Conservation (phyloP, 176 grass and related monocot genomes). For the Metroxylon sagu region DNA sequence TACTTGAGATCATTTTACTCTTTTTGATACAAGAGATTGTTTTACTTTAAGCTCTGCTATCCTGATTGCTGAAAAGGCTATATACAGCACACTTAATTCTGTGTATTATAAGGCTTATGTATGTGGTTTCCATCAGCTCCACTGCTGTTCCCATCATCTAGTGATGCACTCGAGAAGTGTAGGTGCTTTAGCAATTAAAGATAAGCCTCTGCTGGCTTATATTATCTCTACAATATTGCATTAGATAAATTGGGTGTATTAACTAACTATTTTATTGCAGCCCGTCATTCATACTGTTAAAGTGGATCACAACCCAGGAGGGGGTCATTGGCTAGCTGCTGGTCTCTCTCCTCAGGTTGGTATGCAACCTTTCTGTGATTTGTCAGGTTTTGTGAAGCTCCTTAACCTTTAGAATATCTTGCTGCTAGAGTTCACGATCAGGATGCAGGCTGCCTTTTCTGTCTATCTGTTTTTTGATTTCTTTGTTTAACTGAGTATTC, state of each 20-base stretch:
- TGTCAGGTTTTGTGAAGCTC: too few species aligned
- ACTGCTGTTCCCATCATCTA: too few species aligned
- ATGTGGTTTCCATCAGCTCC: too few species aligned
- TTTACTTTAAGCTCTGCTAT: too few species aligned
- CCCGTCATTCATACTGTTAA: constrained; percentile 60
- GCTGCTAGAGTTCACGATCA: constrained; percentile 10
- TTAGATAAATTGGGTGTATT: constrained; percentile 13
- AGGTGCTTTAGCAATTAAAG: too few species aligned
- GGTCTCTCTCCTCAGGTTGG: constrained; percentile 94
- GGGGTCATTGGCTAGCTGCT: constrained; percentile 82
- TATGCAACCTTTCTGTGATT: constrained; percentile 2
- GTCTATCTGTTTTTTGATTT: neutral
- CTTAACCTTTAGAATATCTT: neutral
- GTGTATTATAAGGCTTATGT: too few species aligned
- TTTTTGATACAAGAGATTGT: neutral
- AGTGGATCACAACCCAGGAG: constrained; percentile 97
- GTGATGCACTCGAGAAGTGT: too few species aligned
- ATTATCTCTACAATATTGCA: neutral
- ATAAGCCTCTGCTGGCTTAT: too few species aligned
- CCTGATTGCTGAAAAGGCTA: too few species aligned
- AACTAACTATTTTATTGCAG: constrained; percentile 36
- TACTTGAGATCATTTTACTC: neutral
- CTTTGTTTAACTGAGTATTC: constrained; percentile 11
- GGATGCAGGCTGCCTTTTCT: neutral
- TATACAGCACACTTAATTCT: too few species aligned